Percentiles rank a stretch among this genome's conserved stretches.
Conservation (phyloP, 2,329 filamentous ascomycete genomes). For the Verticillium dahliae region DNA sequence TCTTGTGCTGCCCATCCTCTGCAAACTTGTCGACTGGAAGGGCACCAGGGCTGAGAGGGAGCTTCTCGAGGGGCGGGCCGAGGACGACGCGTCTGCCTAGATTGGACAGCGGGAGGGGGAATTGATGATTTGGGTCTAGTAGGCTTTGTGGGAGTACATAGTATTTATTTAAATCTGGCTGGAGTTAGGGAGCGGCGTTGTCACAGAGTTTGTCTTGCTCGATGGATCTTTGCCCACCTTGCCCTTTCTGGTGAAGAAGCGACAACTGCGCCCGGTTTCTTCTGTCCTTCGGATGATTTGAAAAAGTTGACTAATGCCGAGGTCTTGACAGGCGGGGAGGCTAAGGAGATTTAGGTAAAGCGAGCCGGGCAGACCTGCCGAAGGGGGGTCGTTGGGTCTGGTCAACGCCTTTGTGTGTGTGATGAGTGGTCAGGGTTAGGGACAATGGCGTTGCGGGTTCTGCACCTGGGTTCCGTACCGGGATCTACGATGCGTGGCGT, state of each 20-base stretch:
- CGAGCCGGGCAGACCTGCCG: not conserved
- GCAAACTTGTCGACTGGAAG: slow-evolving; percentile 10
- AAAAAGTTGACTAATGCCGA: not conserved
- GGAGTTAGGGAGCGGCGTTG: not conserved
- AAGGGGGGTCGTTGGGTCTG: not conserved
- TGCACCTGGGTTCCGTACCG: too few relatives aligned
- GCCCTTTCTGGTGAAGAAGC: not conserved
- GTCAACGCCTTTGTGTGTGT: not conserved
- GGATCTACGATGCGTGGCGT: too few relatives aligned
- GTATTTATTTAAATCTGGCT: too few relatives aligned
- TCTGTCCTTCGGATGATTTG: not conserved
- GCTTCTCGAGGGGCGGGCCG: slow-evolving; percentile 1
- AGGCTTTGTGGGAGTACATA: not conserved
- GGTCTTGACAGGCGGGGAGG: not conserved
- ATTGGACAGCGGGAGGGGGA: not conserved
- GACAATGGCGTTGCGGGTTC: too few relatives aligned
- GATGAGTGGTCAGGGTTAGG: not conserved
- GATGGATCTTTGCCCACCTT: not conserved
- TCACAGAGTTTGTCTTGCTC: not conserved
- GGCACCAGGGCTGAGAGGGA: slow-evolving; percentile 11
- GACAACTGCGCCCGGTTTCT: not conserved
- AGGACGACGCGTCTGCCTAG: not conserved
- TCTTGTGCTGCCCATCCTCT: slow-evolving; percentile 13
- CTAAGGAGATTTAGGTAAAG: not conserved
- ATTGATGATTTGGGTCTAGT: not conserved